Base-by-base conservation (phyloP, 495 filamentous ascomycete genomes). In the Hypoxylon cercidicola region DNA sequence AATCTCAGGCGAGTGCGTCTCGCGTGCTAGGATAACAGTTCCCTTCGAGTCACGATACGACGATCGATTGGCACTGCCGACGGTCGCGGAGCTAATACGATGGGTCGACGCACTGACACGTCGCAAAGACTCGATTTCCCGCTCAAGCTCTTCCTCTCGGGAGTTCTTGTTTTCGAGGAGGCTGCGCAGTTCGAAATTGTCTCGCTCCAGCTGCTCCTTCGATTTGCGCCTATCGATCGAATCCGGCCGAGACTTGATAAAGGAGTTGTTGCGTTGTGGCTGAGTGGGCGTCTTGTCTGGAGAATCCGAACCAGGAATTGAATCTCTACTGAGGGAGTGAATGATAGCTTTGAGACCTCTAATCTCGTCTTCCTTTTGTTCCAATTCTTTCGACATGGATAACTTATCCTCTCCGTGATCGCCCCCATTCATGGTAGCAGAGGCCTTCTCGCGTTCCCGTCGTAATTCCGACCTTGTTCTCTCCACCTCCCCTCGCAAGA, bases 311-410 rank as follows among this genome's bases (percentile, higher is more conserved):
- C 82, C 80, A 50, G 81, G 85, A 49, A 84, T 86, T 55, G 81
- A 77, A 82, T 89, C 91, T 44, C 90, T 80, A 71, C 92, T 96
- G 30, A 99, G 79, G 9, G 93, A 96, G 75, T 98, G 95, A 47
- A 99, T 97, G 69, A 99, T 98, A 34, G 95, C 95, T 77, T 98
- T 98, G 51, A 99, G 80, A 39, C 95, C 96, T 25, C 93, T 85
- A 66, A 99, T 98, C 77, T 99, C 95, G 64, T 98, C 96, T 65
- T 99, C 96, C 69, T 93, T 91, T 71, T 97, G 92, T 63, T 97
- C 94, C 18, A 97, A 76, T 64, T 97, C 93, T 68, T 90, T 88
- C n/a, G 81, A 80, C 39, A 78, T 74, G 30, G 78, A 78, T 6
- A 71, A 54, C 16, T 67, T 65, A 12, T 85, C 79, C 16, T 79